Base-by-base conservation (phyloP, 192 early-diverging fungal genomes). In the Podila epigama region DNA sequence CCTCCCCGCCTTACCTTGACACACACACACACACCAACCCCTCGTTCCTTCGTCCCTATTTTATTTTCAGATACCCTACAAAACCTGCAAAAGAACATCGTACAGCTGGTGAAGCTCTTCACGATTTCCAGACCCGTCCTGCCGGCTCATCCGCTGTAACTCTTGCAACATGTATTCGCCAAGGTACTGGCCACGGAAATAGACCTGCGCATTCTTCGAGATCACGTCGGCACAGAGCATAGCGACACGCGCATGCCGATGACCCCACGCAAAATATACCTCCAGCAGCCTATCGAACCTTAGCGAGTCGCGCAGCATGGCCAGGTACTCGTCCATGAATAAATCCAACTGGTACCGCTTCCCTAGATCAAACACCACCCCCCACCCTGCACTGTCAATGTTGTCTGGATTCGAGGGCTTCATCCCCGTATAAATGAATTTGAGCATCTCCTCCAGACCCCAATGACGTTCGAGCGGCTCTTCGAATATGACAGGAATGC, bases 191-290 rank as follows among this genome's bases (percentile, higher is more conserved):
- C 48, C 65, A 8, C 37, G 52, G 22, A 56, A 65, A 2, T 33
- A 48, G 2, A 58, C 51, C 22, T 63, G 36, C 13, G 51, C 44
- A 12, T 66, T 52, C 15, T 77, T 55, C 12, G 36, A 44, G 22
- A 77, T 58, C 51, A 63, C 36, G 5, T 57, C 31, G 25, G 59
- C 60, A 54, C 73, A 77, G 20, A 68, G 25, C 40, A 39, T 0
- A 2, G 61, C 36, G 9, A 77, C 65, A 1, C n/a, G 5, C 28
- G 32, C 18, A 50, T 64, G 54, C 27, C 36, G 48, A 22, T 39
- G 33, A 1, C 66, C 73, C 73, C 73, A 77, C 16, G 37, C 55
- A 44, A 77, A 77, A 41, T 63, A 77, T 1, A 77, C 27, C 22
- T 77, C 66, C 6, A 77, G 51, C 10, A 77, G 48, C 40, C 68